Conservation (phyloP, 1,284 basidiomycete species). For the Irpex rosettiformis region DNA sequence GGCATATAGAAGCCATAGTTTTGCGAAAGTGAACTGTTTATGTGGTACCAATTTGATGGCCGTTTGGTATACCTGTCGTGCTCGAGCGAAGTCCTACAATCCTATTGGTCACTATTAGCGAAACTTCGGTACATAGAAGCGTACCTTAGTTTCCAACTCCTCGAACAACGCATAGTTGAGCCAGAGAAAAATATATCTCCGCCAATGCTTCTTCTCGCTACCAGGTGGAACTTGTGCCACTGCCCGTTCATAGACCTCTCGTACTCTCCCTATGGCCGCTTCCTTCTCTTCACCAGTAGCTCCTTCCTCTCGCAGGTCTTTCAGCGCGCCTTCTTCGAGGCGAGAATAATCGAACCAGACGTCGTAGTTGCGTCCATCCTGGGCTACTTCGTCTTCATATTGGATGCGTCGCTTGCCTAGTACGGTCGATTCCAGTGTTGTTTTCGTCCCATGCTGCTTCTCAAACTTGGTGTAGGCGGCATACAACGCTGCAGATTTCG, state of each 20-base stretch:
- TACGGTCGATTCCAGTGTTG: slow-evolving; percentile 90
- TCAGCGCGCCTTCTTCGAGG: slow-evolving; percentile 86
- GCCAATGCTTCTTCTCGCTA: slow-evolving; percentile 87
- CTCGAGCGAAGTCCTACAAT: slow-evolving; percentile 73
- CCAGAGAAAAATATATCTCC: slow-evolving; percentile 97
- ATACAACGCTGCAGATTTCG: slow-evolving; percentile 84
- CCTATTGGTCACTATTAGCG: neutral
- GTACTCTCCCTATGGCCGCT: slow-evolving; percentile 58
- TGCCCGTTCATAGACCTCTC: slow-evolving; percentile 95
- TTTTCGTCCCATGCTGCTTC: slow-evolving; percentile 93
- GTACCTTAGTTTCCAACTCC: slow-evolving; percentile 89
- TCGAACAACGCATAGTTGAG: slow-evolving; percentile 96
- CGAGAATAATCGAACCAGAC: slow-evolving; percentile 98
- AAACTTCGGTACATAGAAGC: slow-evolving; percentile 5
- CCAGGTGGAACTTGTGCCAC: slow-evolving; percentile 95
- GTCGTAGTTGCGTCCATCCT: slow-evolving; percentile 93
- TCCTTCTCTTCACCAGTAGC: slow-evolving; percentile 64
- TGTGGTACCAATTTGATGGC: slow-evolving; percentile 90
- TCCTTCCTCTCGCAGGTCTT: slow-evolving; percentile 75
- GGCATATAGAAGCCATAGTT: slow-evolving; percentile 90
- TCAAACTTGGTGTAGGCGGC: slow-evolving; percentile 96
- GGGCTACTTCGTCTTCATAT: slow-evolving; percentile 91
- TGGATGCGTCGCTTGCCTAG: slow-evolving; percentile 95
- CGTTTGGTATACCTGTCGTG: slow-evolving; percentile 91
- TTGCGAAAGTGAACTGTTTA: slow-evolving; percentile 96